phyloP scores from a whole-genome alignment of 208 protist species.

The Trypanosomatidae sp. region DNA sequence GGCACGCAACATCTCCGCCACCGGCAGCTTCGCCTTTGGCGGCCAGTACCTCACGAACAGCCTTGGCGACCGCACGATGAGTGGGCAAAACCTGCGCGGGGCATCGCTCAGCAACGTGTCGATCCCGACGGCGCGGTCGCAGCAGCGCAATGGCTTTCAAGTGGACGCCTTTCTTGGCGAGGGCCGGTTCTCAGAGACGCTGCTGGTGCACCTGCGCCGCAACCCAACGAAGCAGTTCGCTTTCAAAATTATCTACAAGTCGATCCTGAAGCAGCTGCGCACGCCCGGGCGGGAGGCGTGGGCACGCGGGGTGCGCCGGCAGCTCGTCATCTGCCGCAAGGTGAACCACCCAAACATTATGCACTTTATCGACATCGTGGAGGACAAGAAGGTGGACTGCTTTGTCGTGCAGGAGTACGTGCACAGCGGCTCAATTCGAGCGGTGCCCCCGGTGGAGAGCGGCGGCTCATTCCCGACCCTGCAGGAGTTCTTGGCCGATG shows the following conservation, averaged over 20 bases:
- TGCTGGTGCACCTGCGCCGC: conserved; percentile 56
- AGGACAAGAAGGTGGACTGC: conserved; percentile 54
- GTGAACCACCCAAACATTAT: conserved; percentile 69
- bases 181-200: conserved; percentile 55
- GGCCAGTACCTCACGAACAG: conserved; percentile 15
- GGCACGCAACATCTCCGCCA: conserved; percentile 23
- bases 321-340: conserved; percentile 54
- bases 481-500: conserved; percentile 54
- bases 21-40: conserved; percentile 23
- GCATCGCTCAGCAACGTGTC: conserved; percentile 23
- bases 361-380: conserved; percentile 67
- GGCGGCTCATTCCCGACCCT: conserved; percentile 27
- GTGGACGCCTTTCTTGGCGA: conserved; percentile 49
- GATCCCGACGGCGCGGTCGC: conserved; percentile 17
- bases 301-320: conserved; percentile 23
- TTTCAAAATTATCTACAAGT: conserved; percentile 63
- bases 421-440: conserved; percentile 24
- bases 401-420: conserved; percentile 74
- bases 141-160: conserved; percentile 50
- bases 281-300: conserved; percentile 17
- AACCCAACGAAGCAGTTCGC: conserved; percentile 46
- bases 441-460: conserved; percentile 21
- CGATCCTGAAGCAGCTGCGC: conserved; percentile 40
- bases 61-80: conserved; percentile 20
- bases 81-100: conserved; percentile 11